Evolutionary conservation across 208 protist genomes (phyloP).

Genomic region (Strigomonas culicis): DNA sequence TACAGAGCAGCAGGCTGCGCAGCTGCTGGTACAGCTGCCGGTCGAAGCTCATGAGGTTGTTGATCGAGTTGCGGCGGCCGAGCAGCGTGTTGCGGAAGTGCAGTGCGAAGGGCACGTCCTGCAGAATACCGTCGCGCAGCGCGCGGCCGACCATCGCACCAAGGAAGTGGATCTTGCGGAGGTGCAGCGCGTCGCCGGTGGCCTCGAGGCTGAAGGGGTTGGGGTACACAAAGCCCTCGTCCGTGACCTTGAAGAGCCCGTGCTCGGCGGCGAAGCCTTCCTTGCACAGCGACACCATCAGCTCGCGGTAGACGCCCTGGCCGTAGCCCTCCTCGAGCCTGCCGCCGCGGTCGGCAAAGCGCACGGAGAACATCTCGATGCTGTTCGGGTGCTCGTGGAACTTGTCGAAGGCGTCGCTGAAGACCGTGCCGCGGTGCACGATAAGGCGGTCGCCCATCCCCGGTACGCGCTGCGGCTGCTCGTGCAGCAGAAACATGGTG

Average conservation of each 20-base stretch:
- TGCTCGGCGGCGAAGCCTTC: constrained; percentile 78
- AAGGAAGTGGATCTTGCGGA: constrained; percentile 83
- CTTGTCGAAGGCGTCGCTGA: constrained; percentile 76
- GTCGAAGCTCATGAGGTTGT: constrained; percentile 87
- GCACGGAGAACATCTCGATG: constrained; percentile 48
- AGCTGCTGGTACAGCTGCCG: constrained; percentile 84
- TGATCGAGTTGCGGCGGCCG: constrained; percentile 86
- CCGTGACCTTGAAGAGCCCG: constrained; percentile 86
- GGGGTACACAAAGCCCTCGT: constrained; percentile 84
- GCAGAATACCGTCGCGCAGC: constrained; percentile 86
- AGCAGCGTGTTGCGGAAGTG: constrained; percentile 92
- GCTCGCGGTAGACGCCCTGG: constrained; percentile 91
- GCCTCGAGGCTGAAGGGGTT: constrained; percentile 82
- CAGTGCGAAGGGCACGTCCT: constrained; percentile 86
- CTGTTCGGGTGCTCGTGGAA: constrained; percentile 49
- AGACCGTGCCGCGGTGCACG: constrained; percentile 65
- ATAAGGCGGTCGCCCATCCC: constrained; percentile 16
- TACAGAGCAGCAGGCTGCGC: constrained; percentile 53
- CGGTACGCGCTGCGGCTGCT: constrained; percentile 16
- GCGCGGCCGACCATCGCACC: constrained; percentile 89
- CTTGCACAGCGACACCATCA: constrained; percentile 69
- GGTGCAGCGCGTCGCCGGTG: constrained; percentile 56
- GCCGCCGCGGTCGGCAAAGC: constrained; percentile 40
- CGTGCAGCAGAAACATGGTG: constrained; percentile 39
- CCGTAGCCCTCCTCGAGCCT: constrained; percentile 86